Evolutionary conservation across 257 asterid genomes (phyloP).

Genomic region (Primulina huaijiensis): DNA sequence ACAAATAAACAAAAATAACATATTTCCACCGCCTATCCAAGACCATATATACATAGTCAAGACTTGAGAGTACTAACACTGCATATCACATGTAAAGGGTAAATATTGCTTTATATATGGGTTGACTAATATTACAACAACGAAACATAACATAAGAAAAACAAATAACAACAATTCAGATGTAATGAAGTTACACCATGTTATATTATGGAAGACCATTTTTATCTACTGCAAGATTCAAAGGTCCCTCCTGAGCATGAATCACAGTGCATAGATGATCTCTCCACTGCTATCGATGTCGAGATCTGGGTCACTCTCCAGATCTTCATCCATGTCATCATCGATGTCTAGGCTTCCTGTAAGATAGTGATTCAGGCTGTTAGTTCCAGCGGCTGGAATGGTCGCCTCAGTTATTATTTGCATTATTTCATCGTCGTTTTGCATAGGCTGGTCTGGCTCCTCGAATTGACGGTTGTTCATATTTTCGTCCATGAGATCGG

Average conservation of each 20-base stretch:
- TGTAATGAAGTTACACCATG: not conserved
- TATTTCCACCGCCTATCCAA: too few relatives aligned
- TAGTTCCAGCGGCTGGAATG: constrained; percentile 74
- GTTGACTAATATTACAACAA: not conserved
- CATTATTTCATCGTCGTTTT: constrained; percentile 84
- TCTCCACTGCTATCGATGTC: constrained; percentile 98
- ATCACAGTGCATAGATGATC: constrained; percentile 74
- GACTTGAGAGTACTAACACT: not conserved
- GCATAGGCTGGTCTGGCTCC: constrained; percentile 84
- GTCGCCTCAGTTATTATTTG: constrained; percentile 88
- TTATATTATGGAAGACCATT: too few relatives aligned
- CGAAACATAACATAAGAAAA: not conserved
- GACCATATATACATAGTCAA: too few relatives aligned
- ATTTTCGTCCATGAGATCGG: constrained; percentile 69
- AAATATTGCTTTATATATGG: not conserved
- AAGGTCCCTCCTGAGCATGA: not conserved
- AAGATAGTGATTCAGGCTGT: constrained; percentile 64
- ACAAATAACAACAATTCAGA: not conserved
- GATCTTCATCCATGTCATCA: constrained; percentile 93
- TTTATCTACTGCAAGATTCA: not conserved
- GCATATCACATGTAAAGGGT: not conserved
- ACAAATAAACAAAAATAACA: too few relatives aligned
- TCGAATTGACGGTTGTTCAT: constrained; percentile 54
- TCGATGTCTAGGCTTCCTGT: constrained; percentile 81
- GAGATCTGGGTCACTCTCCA: constrained; percentile 88